Evolutionary conservation across 306 rosid genomes (phyloP).

Genomic region (Ammopiptanthus mongolicus): DNA sequence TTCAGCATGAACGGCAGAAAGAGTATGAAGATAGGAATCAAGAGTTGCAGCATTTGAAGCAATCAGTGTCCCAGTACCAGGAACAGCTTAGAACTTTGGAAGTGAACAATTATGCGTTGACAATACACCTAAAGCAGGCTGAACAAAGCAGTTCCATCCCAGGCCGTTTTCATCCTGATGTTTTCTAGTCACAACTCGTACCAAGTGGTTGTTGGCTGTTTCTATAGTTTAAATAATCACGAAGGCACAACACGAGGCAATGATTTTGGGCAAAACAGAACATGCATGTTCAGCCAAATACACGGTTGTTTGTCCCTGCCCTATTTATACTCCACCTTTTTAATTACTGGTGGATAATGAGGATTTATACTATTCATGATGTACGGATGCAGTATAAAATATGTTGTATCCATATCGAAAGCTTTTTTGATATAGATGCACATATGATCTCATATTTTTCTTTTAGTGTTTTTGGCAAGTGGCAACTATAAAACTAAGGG

Average conservation of each 20-base stretch:
- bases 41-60: slow-evolving; percentile 72
- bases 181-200: slow-evolving; percentile 38
- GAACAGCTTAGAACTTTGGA: slow-evolving; percentile 81
- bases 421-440: background rate
- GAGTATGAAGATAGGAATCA: slow-evolving; percentile 59
- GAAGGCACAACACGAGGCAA: background rate
- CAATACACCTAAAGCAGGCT: slow-evolving; percentile 84
- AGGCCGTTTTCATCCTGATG: slow-evolving; percentile 79
- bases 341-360: background rate
- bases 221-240: slow-evolving; percentile 4
- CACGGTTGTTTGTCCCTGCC: background rate
- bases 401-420: background rate
- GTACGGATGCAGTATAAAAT: background rate
- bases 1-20: slow-evolving; percentile 74
- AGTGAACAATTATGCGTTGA: slow-evolving; percentile 84
- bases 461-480: no score
- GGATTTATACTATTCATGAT: background rate
- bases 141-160: slow-evolving; percentile 81
- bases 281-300: background rate
- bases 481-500: no score
- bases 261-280: background rate
- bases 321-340: background rate
- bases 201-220: background rate
- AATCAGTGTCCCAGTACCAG: slow-evolving; percentile 67
- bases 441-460: no score